These are phyloP conservation scores for Sanghuangporus weigelae DNA, from an alignment of 1,284 basidiomycete species.

Conservation along the genomic window DNA sequence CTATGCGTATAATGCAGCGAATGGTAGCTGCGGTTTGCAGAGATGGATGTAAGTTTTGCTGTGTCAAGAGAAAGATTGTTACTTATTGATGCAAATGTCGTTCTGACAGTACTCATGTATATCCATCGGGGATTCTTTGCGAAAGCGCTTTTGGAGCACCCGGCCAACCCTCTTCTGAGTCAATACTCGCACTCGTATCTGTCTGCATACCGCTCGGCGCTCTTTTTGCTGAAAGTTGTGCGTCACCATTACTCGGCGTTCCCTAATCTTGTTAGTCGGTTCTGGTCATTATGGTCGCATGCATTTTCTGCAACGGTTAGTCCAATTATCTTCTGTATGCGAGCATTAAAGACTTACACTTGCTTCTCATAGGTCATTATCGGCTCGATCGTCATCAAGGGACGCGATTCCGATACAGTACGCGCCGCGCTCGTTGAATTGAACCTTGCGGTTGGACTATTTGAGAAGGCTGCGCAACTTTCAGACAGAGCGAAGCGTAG, in stretches of 20 bases:
- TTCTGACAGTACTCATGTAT: constrained; percentile 19
- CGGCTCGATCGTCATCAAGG: constrained; percentile 21
- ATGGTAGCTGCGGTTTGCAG: constrained; percentile 11
- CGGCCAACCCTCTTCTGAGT: constrained; percentile 21
- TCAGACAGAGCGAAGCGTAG: constrained; percentile 23
- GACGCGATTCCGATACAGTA: constrained; percentile 17
- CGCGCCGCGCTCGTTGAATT: constrained; percentile 21
- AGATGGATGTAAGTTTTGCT: constrained; percentile 11
- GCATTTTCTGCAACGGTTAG: constrained; percentile 23
- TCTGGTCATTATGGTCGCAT: constrained; percentile 24
- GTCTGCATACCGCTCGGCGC: constrained; percentile 22
- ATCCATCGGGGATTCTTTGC: constrained; percentile 24
- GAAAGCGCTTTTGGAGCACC: constrained; percentile 22
- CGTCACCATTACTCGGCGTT: constrained; percentile 18
- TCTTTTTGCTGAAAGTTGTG: constrained; percentile 18
- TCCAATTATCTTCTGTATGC: not conserved
- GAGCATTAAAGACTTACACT: not conserved
- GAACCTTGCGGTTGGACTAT: constrained; percentile 22
- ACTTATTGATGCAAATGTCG: not conserved
- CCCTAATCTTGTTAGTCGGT: constrained; percentile 21
- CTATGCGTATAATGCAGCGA: constrained; percentile 17
- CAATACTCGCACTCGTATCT: constrained; percentile 23
- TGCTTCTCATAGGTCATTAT: constrained; percentile 19
- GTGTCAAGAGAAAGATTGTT: not conserved
- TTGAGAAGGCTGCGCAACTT: constrained; percentile 19